A percentile compares a stretch with the other conserved stretches of the same genome.
phyloP scores from a whole-genome alignment of 2,329 filamentous ascomycete genomes.

The Chrysoporthe austroafricana region DNA sequence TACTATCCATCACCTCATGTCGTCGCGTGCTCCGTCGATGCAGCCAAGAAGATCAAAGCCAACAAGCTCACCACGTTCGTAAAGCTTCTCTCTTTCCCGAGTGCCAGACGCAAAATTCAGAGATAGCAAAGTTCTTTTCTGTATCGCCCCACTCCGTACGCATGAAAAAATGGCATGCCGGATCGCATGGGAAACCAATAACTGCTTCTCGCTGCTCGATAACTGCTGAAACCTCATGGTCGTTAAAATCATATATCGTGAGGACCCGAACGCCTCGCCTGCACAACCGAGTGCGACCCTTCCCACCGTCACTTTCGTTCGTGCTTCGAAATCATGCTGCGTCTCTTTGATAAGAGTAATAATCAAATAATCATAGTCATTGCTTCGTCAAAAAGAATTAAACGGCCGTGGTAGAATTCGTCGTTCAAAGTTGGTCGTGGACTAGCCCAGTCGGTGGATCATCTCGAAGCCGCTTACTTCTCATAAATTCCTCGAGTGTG shows the following conservation, averaged over 20 bases:
- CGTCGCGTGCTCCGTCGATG: neutral
- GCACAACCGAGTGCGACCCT: neutral
- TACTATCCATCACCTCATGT: constrained; percentile 14
- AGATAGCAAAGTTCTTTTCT: constrained; percentile 18
- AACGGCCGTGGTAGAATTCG: neutral
- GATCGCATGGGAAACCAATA: neutral
- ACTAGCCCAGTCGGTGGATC: neutral
- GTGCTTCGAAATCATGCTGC: neutral
- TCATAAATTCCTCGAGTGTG: neutral
- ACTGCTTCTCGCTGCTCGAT: neutral
- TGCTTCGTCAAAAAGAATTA: neutral
- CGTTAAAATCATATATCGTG: constrained; percentile 17
- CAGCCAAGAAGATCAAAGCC: constrained; percentile 2
- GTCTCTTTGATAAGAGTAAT: neutral
- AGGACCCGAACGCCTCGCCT: constrained; percentile 6
- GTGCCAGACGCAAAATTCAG: neutral
- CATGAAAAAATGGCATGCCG: neutral
- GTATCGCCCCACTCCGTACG: constrained; percentile 19
- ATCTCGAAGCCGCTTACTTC: neutral
- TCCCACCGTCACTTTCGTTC: neutral
- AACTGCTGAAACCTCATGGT: neutral
- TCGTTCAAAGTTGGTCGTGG: neutral
- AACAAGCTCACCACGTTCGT: neutral
- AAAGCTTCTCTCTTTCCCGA: neutral
- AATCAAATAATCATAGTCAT: neutral